phyloP scores from a whole-genome alignment of 2,329 filamentous ascomycete species.

The Arthrinium puccinioides region DNA sequence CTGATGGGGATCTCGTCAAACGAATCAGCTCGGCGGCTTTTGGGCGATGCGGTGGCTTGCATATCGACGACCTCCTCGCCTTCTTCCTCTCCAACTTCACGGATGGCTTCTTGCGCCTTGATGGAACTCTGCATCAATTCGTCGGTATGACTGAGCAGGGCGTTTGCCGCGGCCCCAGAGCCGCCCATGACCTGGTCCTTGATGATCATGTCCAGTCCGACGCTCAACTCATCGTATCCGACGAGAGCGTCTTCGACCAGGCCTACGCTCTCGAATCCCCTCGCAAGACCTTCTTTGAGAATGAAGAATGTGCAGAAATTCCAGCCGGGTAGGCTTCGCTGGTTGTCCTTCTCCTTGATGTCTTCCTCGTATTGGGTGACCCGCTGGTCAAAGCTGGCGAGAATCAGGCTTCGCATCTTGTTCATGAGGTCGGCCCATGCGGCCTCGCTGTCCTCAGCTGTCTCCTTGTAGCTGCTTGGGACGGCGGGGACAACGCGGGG shows the following conservation, averaged over 20 bases:
- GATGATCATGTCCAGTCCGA: slow-evolving; percentile 77
- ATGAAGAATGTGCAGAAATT: slow-evolving; percentile 99
- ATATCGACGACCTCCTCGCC: slow-evolving; percentile 40
- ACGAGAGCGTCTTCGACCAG: slow-evolving; percentile 91
- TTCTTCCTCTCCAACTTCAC: slow-evolving; percentile 24
- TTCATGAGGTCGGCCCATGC: slow-evolving; percentile 79
- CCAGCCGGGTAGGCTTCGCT: slow-evolving; percentile 85
- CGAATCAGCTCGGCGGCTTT: slow-evolving; percentile 18
- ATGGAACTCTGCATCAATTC: slow-evolving; percentile 59
- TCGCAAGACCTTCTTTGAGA: slow-evolving; percentile 86
- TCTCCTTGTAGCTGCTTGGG: slow-evolving; percentile 60
- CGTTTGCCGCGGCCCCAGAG: slow-evolving; percentile 61
- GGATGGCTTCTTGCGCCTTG: slow-evolving; percentile 31
- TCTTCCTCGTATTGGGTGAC: slow-evolving; percentile 96
- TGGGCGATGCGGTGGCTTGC: slow-evolving; percentile 31
- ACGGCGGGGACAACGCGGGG: slow-evolving; percentile 57
- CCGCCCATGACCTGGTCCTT: slow-evolving; percentile 61
- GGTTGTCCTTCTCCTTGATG: slow-evolving; percentile 86
- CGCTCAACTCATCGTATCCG: slow-evolving; percentile 88
- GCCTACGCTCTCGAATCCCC: slow-evolving; percentile 93
- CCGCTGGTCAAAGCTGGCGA: slow-evolving; percentile 82
- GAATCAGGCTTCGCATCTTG: slow-evolving; percentile 80
- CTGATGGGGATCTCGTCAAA: slow-evolving; percentile 55
- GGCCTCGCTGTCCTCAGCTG: slow-evolving; percentile 67
- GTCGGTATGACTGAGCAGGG: slow-evolving; percentile 65